A percentile compares a stretch with the other conserved stretches of the same genome.
Conservation (phyloP, 441 rosid species). For the Brassica balearica region DNA sequence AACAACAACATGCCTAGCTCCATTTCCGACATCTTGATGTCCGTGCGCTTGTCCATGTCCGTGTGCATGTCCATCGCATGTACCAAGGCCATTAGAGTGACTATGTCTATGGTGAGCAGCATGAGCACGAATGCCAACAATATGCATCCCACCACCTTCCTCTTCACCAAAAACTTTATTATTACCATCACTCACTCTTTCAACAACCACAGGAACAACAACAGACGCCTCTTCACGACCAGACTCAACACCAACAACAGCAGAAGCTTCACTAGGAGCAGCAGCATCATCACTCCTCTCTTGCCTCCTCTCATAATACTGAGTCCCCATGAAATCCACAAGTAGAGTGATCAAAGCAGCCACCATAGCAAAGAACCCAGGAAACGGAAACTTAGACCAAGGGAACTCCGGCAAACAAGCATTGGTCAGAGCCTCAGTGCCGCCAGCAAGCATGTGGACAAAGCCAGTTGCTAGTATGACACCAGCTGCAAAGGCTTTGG, state of each 20-base stretch:
- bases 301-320: slow-evolving; percentile 79
- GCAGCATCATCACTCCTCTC: slow-evolving; percentile 29
- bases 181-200: slow-evolving; percentile 31
- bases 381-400: slow-evolving; percentile 80
- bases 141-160: slow-evolving; percentile 86
- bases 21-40: slow-evolving; percentile 52
- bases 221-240: slow-evolving; percentile 51
- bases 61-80: slow-evolving; percentile 61
- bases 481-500: slow-evolving; percentile 61
- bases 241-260: slow-evolving; percentile 37
- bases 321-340: slow-evolving; percentile 79
- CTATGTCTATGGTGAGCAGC: slow-evolving; percentile 87
- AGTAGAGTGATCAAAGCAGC: slow-evolving; percentile 69
- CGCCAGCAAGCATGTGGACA: slow-evolving; percentile 68
- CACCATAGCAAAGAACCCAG: slow-evolving; percentile 84
- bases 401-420: slow-evolving; percentile 71
- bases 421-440: slow-evolving; percentile 56
- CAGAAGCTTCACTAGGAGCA: slow-evolving; percentile 17
- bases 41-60: slow-evolving; percentile 47
- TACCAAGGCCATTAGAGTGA: slow-evolving; percentile 68
- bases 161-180: slow-evolving; percentile 84
- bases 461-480: slow-evolving; percentile 21
- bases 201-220: slow-evolving; percentile 33
- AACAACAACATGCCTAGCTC: slow-evolving; percentile 81
- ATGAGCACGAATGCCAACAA: slow-evolving; percentile 92